Evolutionary conservation across 805 yeast species (phyloP), one percentile per base, ranked within the genome.

Genomic region (Yarrowia sp.): DNA sequence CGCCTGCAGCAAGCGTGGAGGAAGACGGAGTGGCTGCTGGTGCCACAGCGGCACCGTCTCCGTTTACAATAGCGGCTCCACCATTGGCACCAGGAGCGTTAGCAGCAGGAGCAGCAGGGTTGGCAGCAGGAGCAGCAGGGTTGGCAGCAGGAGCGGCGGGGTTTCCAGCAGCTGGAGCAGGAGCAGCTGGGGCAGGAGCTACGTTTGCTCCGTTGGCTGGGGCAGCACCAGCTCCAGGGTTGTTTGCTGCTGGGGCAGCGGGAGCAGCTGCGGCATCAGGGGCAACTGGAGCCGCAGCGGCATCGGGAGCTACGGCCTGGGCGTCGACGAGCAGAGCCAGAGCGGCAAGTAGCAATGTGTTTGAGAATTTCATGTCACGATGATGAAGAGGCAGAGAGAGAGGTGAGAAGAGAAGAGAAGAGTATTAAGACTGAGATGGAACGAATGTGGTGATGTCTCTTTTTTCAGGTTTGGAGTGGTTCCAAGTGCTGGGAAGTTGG

Each of bases 211-310:
- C 54, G 32, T 32, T 49, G 17, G 38, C 56, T 19, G 56, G 56
- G 40, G 56, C 62, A 28, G 62, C 62, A 17, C 62, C 62, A 6
- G 51, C 51, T 11, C 38, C 54, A 32, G 54, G 54, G 38, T 48
- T 48, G 56, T 24, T 30, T 11, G 58, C 58, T 3, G 38, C 56
- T 4, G 40, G 54, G 38, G 35, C 36, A 30, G 54, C 16, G 19
- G 35, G 40, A 17, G 51, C 51, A 24, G 44, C 44, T 9, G 44
- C n/a, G 22, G 44, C 61, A 16, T 21, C 61, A 17, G n/a, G n/a
- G n/a, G n/a, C n/a, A n/a, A n/a, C n/a, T n/a, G n/a, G n/a, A n/a
- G 35, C 44, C 11, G 24, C 61, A 14, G 51, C 51, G 11, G 24
- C 63, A 10, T 51, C 32, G 11, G 51, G 51, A 14, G 16, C 63